A percentile compares a stretch with the other conserved stretches of the same genome.
These are phyloP conservation scores for Starmera dryadoides DNA, from an alignment of 805 yeast species.

Conservation along the genomic window DNA sequence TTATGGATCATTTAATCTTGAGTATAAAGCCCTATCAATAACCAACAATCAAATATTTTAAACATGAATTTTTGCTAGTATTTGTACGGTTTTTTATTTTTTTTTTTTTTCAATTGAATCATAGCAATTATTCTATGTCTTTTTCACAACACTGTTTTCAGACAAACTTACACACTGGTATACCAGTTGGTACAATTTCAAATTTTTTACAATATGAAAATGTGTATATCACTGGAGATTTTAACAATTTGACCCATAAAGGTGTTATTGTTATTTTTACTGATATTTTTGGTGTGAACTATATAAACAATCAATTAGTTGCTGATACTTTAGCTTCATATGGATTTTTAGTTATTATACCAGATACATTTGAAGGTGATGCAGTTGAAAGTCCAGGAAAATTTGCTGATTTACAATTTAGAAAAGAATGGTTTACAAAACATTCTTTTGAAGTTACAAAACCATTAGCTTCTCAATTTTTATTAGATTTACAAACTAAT, in stretches of 20 bases:
- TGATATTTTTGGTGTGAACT: conserved; percentile 57
- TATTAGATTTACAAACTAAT: conserved; percentile 34
- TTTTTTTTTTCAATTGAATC: not conserved
- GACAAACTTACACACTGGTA: not conserved
- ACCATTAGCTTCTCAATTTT: conserved; percentile 37
- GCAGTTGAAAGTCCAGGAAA: conserved; percentile 25
- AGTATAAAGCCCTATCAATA: too few relatives aligned
- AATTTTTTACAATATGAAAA: not conserved
- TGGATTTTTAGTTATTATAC: conserved; percentile 58
- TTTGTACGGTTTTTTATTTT: too few relatives aligned
- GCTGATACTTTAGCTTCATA: conserved; percentile 54
- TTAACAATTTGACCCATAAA: not conserved
- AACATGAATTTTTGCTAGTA: too few relatives aligned
- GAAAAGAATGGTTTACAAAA: conserved; percentile 38
- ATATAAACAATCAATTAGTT: conserved; percentile 45
- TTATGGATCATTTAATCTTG: too few relatives aligned
- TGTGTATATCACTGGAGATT: not conserved
- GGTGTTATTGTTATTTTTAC: conserved; percentile 48
- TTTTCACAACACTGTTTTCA: not conserved
- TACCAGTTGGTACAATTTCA: not conserved
- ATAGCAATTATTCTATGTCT: not conserved
- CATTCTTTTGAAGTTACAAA: conserved; percentile 38
- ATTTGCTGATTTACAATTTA: conserved; percentile 15
- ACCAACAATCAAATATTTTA: too few relatives aligned
- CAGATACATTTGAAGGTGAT: conserved; percentile 55